These are phyloP conservation scores for Secale cereale DNA, from an alignment of 176 grass and related monocot species.

Conservation along the genomic window DNA sequence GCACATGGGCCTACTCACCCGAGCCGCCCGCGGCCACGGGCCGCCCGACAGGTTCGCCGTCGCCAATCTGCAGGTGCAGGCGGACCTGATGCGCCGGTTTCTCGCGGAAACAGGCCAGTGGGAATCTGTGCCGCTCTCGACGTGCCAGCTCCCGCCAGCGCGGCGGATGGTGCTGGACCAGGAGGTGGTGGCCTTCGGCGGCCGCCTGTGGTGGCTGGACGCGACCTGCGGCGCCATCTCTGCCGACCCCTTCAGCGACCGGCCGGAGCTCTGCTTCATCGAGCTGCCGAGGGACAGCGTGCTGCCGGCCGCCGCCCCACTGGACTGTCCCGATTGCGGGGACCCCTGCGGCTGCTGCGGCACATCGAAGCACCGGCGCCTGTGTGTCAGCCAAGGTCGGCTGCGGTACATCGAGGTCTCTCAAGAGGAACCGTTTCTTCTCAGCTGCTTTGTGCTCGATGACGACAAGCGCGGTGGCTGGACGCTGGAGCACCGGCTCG, in stretches of 20 bases:
- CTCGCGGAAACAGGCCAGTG: constrained; percentile 7
- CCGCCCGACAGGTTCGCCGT: not conserved
- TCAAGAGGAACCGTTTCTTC: not conserved
- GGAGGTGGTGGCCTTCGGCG: constrained; percentile 10
- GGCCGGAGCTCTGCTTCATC: constrained; percentile 21
- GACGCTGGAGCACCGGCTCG: not conserved
- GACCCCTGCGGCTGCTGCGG: not conserved
- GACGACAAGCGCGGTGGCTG: not conserved
- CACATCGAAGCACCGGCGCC: constrained; percentile 1
- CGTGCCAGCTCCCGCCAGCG: not conserved
- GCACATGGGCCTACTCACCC: not conserved
- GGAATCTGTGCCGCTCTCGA: not conserved
- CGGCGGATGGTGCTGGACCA: not conserved
- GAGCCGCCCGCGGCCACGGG: not conserved
- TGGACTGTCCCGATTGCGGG: not conserved
- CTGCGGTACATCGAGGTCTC: constrained; percentile 28
- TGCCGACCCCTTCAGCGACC: not conserved
- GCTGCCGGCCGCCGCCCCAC: not conserved
- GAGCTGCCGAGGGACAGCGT: not conserved
- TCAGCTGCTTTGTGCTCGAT: not conserved
- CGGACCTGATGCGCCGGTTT: constrained; percentile 9
- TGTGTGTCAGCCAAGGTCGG: constrained; percentile 22
- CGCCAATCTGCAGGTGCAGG: not conserved
- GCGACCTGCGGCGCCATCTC: not conserved
- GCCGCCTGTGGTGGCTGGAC: not conserved